phyloP scores from a whole-genome alignment of 169 alveolate genomes.

The Plasmodium relictum region DNA sequence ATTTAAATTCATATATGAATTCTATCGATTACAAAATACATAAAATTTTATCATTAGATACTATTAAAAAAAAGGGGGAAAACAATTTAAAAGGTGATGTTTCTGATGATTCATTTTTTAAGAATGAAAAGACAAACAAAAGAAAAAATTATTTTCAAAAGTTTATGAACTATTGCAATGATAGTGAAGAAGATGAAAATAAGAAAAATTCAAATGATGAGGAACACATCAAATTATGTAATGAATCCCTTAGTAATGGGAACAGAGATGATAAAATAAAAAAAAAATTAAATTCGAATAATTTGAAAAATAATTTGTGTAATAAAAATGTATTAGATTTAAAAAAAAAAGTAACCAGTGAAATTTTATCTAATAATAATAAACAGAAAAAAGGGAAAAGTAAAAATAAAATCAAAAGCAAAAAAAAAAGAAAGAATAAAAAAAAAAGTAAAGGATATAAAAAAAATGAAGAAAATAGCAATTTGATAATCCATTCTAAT shows the following conservation, averaged over 20 bases:
- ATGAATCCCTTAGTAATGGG: too few relatives aligned
- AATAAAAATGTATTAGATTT: background rate
- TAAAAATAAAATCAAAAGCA: conserved; percentile 3
- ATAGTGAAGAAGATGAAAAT: background rate
- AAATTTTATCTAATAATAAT: background rate
- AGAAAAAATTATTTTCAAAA: conserved; percentile 45
- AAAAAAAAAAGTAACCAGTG: background rate
- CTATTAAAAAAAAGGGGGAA: conserved; percentile 1
- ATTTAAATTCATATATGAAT: background rate
- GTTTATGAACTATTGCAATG: conserved; percentile 19
- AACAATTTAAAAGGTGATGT: background rate
- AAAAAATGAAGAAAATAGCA: background rate
- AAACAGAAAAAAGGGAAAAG: conserved; percentile 2
- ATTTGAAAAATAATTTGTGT: too few relatives aligned
- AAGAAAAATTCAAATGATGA: too few relatives aligned
- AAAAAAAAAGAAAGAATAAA: background rate
- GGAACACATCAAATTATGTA: too few relatives aligned
- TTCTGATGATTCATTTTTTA: background rate
- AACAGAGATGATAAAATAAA: too few relatives aligned
- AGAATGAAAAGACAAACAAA: background rate
- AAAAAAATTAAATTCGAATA: too few relatives aligned
- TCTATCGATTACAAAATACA: background rate
- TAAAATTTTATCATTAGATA: background rate
- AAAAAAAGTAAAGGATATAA: background rate
- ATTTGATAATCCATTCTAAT: too few relatives aligned